Conservation (phyloP, 2,329 filamentous ascomycete genomes). For the Diatrype stigma region DNA sequence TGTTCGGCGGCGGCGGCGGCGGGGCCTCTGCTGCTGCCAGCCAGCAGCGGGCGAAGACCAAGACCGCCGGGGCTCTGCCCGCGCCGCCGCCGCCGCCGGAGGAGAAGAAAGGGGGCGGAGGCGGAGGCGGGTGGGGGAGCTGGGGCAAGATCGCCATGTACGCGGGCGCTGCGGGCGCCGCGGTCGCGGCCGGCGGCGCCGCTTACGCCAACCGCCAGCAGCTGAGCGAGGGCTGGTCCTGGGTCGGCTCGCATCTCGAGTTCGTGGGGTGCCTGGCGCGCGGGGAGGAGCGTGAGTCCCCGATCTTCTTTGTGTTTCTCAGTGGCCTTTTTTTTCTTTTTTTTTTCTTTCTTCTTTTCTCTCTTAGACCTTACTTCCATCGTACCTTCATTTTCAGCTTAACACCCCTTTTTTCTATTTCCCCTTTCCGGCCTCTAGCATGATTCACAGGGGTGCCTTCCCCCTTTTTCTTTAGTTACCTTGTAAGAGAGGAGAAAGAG, state of each 20-base stretch:
- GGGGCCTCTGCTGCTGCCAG: constrained; percentile 12
- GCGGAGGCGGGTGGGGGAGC: constrained; percentile 57
- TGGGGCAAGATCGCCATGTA: constrained; percentile 86
- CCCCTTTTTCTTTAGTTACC: too few species aligned
- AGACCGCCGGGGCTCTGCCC: constrained; percentile 33
- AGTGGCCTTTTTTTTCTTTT: too few species aligned
- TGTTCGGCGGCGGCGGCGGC: constrained; percentile 55
- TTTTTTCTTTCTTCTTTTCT: too few species aligned
- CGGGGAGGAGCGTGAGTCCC: constrained; percentile 57
- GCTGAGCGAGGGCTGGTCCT: constrained; percentile 69
- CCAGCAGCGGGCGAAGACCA: constrained; percentile 24
- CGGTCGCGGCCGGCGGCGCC: constrained; percentile 76
- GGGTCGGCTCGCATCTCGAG: constrained; percentile 86
- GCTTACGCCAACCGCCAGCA: constrained; percentile 83
- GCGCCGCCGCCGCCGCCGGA: constrained; percentile 32
- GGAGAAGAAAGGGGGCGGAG: constrained; percentile 5
- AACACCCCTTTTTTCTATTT: too few species aligned
- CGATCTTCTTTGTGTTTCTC: too few species aligned
- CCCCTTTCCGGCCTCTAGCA: too few species aligned
- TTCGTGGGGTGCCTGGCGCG: constrained; percentile 88
- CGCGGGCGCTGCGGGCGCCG: constrained; percentile 77
- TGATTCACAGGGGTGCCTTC: too few species aligned
- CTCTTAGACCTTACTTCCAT: too few species aligned
- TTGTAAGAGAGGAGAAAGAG: too few species aligned
- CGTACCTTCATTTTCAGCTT: too few species aligned